phyloP scores from a whole-genome alignment of 1,284 basidiomycete species.

The Papiliotrema flavescens region DNA sequence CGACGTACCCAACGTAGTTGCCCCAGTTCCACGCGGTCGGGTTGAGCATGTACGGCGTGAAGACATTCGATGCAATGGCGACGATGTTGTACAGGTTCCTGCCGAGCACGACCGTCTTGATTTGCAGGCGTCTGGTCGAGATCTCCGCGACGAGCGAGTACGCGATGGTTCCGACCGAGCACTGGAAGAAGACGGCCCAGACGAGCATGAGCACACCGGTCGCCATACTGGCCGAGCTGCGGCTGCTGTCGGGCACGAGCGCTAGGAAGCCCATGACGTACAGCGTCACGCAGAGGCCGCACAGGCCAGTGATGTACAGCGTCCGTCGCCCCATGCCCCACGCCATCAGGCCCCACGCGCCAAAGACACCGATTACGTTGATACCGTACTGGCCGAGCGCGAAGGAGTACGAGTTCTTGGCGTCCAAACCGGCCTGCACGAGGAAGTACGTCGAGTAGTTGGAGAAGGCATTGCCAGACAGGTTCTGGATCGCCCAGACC shows the following conservation, averaged over 20 bases:
- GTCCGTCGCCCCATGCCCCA: conserved; percentile 47
- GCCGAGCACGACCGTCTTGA: conserved; percentile 56
- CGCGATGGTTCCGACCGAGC: conserved; percentile 35
- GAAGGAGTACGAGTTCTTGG: conserved; percentile 36
- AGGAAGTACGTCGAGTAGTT: conserved; percentile 43
- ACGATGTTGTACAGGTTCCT: conserved; percentile 48
- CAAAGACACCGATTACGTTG: conserved; percentile 40
- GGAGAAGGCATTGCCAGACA: conserved; percentile 28
- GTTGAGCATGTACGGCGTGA: conserved; percentile 53
- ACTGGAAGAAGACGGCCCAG: conserved; percentile 48
- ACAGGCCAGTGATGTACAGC: conserved; percentile 52
- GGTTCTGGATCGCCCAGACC: conserved; percentile 37
- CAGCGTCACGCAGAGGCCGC: conserved; percentile 49
- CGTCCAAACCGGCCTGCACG: conserved; percentile 40
- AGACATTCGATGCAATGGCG: conserved; percentile 47
- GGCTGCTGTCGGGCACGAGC: conserved; percentile 34
- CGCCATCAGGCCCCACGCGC: conserved; percentile 48
- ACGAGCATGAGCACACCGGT: conserved; percentile 51
- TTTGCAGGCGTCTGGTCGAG: conserved; percentile 51
- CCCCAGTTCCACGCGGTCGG: conserved; percentile 50
- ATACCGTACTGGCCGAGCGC: conserved; percentile 40
- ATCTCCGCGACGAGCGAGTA: conserved; percentile 53
- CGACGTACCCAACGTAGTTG: conserved; percentile 30
- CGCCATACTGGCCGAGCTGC: conserved; percentile 35
- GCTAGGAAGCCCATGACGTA: conserved; percentile 53